These are phyloP conservation scores for Salicornia ramosissima DNA, from an alignment of 148 eudicot species.

Conservation along the genomic window DNA sequence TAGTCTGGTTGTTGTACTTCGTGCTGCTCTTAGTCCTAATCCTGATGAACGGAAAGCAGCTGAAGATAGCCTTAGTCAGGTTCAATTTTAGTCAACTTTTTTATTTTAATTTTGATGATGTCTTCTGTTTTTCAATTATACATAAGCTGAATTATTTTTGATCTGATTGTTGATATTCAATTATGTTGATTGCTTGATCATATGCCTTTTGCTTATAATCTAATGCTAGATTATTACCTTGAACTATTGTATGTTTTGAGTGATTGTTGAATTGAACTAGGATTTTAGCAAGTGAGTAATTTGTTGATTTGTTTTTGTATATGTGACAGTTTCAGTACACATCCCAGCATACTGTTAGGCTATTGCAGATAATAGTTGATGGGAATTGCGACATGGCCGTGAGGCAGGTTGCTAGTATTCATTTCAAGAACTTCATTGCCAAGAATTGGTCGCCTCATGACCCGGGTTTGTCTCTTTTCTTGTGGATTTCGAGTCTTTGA, in stretches of 20 bases:
- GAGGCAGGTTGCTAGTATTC: constrained; percentile 94
- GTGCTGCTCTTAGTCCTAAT: constrained; percentile 91
- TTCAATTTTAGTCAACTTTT: neutral
- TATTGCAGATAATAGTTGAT: constrained; percentile 88
- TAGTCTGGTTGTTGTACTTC: constrained; percentile 64
- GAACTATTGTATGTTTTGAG: neutral
- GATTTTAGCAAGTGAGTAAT: neutral
- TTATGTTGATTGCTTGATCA: neutral
- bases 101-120: neutral
- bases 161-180: neutral
- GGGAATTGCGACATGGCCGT: constrained; percentile 80
- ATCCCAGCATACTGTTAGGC: constrained; percentile 94
- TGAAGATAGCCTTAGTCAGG: constrained; percentile 90
- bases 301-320: neutral
- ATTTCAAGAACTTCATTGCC: constrained; percentile 88
- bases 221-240: too few species aligned
- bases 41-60: constrained; percentile 92
- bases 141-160: neutral
- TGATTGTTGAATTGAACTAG: neutral
- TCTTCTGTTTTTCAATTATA: neutral
- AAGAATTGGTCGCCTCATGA: constrained; percentile 95
- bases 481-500: constrained; percentile 3
- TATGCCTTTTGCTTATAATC: neutral
- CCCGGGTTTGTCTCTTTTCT: constrained; percentile 47
- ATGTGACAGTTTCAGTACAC: constrained; percentile 65